Evolutionary conservation across 73 alveolate genomes (phyloP), one percentile per base, ranked within the genome.

Genomic region (Paramecium pentaurelia): DNA sequence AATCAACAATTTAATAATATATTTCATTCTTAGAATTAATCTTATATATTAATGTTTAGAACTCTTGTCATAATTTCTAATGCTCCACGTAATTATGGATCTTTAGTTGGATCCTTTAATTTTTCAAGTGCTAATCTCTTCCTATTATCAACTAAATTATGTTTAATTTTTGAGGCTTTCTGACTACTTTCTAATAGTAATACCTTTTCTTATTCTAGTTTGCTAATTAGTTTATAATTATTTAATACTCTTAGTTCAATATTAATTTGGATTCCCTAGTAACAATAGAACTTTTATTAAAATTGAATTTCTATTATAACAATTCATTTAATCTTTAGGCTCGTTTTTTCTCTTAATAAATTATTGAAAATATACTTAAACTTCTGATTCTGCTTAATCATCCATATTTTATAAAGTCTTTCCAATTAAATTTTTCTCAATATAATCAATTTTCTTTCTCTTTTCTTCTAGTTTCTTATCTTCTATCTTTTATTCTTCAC

Each of bases 271-370:
- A 80, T 80, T 80, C 91, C 45, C 73, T 45, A 16, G 73, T 44
- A 22, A 32, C 64, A 11, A 80, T 10, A 5, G 47, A 32, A 45
- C 58, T 80, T 80, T 80, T 80, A 27, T 42, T 45, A 49, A 45
- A 80, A 20, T 80, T 80, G 54, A 80, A 80, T 64, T 80, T 80
- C 42, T 80, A 20, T 10, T 40, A 49, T 28, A 80, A 45, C 14
- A 80, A 49, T 80, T 80, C 87, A 73, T 73, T 73, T 20, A 73
- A 11, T 73, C 87, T 34, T 73, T 73, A 73, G 16, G 87, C 87
- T 36, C 87, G 25, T 73, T 73, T 73, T 73, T 73, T 73, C 87
- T 73, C 47, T 73, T 30, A 16, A 30, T 36, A 73, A 73, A 37
- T 73, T 73, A 73, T 73, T 2, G 40, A 64, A 18, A 4, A 32